phyloP scores from a whole-genome alignment of 129 eudicot genomes.

The Mikania micrantha region DNA sequence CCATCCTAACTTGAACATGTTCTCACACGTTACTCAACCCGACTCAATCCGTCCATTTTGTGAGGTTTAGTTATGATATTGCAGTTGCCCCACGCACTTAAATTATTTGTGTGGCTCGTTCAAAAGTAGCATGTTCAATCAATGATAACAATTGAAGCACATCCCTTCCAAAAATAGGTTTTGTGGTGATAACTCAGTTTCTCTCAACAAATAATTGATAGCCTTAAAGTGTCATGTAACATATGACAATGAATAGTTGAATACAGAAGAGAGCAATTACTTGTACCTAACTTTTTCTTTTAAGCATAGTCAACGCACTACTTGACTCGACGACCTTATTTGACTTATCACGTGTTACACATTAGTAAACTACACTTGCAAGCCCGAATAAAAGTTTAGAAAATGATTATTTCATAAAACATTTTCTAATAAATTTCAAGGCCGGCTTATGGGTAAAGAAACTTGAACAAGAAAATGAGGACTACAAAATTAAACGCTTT shows the following conservation, averaged over 20 bases:
- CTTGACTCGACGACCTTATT: constrained; percentile 11
- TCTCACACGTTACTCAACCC: too few species aligned
- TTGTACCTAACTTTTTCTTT: neutral
- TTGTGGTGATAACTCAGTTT: constrained; percentile 3
- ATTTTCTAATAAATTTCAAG: too few species aligned
- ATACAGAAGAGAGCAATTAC: neutral
- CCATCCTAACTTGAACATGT: too few species aligned
- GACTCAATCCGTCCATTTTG: too few species aligned
- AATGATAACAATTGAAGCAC: neutral
- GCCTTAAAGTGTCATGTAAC: neutral
- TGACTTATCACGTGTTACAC: neutral
- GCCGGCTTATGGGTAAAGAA: too few species aligned
- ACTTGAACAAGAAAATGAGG: too few species aligned
- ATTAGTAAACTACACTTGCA: neutral
- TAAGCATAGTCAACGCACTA: too few species aligned
- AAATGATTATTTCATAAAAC: too few species aligned
- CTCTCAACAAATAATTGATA: neutral
- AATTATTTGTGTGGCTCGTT: too few species aligned
- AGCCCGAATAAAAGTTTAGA: neutral
- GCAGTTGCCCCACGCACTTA: too few species aligned
- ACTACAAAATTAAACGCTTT: too few species aligned
- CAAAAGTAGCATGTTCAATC: neutral
- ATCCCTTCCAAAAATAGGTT: neutral
- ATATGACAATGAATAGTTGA: neutral
- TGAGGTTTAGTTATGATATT: too few species aligned